phyloP scores from a whole-genome alignment of 1,284 basidiomycete genomes.

The Cutaneotrichosporon cyanovorans region DNA sequence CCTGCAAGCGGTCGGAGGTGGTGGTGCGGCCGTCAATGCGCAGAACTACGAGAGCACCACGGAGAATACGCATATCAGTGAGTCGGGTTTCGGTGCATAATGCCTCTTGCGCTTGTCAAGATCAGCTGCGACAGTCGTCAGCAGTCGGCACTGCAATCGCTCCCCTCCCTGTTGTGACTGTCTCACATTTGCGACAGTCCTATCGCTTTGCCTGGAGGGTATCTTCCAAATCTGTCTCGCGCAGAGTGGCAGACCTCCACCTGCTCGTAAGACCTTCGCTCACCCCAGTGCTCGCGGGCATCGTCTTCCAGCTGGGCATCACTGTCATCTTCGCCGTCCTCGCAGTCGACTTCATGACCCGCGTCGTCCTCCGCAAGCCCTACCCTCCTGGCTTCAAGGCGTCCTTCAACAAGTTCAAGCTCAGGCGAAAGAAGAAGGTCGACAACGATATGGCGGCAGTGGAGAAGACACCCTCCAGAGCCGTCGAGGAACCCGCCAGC shows the following conservation, averaged over 20 bases:
- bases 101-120: too few species aligned
- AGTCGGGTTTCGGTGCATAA: too few species aligned
- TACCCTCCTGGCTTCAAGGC: constrained; percentile 11
- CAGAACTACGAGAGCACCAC: constrained; percentile 17
- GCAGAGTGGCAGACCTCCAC: too few species aligned
- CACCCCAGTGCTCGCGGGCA: constrained; percentile 39
- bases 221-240: too few species aligned
- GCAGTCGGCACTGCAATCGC: too few species aligned
- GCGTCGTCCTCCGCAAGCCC: constrained; percentile 17
- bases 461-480: too few species aligned
- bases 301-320: constrained; percentile 40
- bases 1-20: constrained; percentile 46
- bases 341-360: constrained; percentile 32
- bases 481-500: background rate
- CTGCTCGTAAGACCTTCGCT: too few species aligned
- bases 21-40: constrained; percentile 29
- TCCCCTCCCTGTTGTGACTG: too few species aligned
- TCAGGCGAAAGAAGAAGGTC: background rate
- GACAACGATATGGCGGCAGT: background rate
- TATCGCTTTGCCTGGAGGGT: too few species aligned
- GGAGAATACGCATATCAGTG: constrained; percentile 21
- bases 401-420: background rate
- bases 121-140: too few species aligned
- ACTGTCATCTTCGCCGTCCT: constrained; percentile 35
- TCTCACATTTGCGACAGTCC: too few species aligned